Conservation (phyloP, 139 green algal species). For the Monoraphidium neglectum region DNA sequence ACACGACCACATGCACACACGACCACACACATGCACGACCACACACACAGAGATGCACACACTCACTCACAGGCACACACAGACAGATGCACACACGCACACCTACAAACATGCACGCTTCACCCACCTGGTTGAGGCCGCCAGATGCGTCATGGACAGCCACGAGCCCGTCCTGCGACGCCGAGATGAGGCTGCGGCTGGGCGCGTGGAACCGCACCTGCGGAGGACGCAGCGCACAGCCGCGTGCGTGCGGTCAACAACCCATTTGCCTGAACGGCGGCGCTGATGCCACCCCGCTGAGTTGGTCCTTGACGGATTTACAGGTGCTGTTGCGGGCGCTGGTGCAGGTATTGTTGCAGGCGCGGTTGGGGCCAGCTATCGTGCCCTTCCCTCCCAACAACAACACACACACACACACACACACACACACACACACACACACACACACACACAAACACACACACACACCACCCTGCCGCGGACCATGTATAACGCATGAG, state of each 20-base stretch:
- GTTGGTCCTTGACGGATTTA: background rate
- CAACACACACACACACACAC: too few species aligned
- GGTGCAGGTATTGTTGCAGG: background rate
- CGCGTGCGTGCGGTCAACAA: too few species aligned
- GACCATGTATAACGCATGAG: too few species aligned
- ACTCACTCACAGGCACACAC: too few species aligned
- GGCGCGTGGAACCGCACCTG: constrained; percentile 61
- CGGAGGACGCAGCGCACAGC: background rate
- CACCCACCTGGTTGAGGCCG: constrained; percentile 64
- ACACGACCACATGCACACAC: background rate
- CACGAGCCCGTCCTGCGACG: constrained; percentile 70
- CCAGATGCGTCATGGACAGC: constrained; percentile 67
- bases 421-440: too few species aligned
- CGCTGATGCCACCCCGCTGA: too few species aligned
- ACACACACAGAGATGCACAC: too few species aligned
- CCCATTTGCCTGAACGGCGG: too few species aligned
- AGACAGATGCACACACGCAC: background rate
- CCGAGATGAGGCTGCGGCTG: constrained; percentile 51
- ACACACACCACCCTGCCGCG: too few species aligned
- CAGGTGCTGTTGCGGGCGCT: background rate
- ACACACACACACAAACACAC: too few species aligned
- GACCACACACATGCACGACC: background rate
- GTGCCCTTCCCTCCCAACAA: too few species aligned
- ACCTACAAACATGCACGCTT: background rate
- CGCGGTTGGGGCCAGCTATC: background rate